These are phyloP conservation scores for Neurospora tetrasperma DNA, from an alignment of 495 filamentous ascomycete genomes.

Conservation along the genomic window DNA sequence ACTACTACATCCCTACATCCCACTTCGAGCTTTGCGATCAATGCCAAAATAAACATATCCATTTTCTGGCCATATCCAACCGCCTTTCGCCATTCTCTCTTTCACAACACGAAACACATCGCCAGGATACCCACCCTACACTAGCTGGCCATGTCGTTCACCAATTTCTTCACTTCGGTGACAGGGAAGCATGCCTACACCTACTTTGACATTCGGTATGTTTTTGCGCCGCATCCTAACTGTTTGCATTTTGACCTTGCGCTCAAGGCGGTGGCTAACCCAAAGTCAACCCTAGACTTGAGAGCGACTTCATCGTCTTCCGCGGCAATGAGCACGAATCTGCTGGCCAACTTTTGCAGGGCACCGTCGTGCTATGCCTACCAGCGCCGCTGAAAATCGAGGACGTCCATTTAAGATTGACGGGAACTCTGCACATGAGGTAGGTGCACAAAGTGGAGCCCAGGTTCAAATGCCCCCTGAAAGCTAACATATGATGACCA, in stretches of 20 bases:
- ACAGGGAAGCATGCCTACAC: slow-evolving; percentile 31
- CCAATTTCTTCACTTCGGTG: slow-evolving; percentile 39
- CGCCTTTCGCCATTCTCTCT: neutral
- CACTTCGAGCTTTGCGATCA: neutral
- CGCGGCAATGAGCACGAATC: slow-evolving; percentile 67
- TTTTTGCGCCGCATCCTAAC: neutral
- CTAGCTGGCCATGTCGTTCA: slow-evolving; percentile 34
- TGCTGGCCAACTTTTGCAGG: slow-evolving; percentile 61
- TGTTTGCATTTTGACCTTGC: neutral
- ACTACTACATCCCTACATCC: neutral
- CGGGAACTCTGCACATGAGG: slow-evolving; percentile 59
- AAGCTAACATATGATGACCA: slow-evolving; percentile 14
- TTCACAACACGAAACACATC: slow-evolving; percentile 1
- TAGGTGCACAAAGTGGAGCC: slow-evolving; percentile 27
- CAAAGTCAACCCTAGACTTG: slow-evolving; percentile 42
- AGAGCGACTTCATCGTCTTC: slow-evolving; percentile 70
- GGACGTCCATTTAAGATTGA: slow-evolving; percentile 60
- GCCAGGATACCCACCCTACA: neutral
- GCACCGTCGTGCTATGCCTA: slow-evolving; percentile 65
- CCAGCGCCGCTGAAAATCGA: slow-evolving; percentile 58
- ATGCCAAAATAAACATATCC: neutral
- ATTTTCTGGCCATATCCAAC: neutral
- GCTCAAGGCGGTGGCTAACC: neutral
- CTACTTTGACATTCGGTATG: slow-evolving; percentile 48
- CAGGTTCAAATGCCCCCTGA: neutral